Evolutionary conservation across 2,329 filamentous ascomycete genomes (phyloP).

Genomic region (Mollisia scopiformis): DNA sequence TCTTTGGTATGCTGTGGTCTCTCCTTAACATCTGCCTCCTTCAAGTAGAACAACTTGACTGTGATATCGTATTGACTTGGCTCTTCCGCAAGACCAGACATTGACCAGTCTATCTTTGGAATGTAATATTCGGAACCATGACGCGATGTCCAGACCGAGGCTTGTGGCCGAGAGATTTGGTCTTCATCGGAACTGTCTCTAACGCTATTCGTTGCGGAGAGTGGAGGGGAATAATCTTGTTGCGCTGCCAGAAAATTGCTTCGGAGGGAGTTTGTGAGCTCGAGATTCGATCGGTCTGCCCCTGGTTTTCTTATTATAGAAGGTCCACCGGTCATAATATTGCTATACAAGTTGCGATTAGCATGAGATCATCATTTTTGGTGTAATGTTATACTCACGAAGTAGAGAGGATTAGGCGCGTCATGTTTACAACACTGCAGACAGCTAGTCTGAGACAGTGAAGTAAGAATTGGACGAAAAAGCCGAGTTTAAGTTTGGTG

Average conservation of each 20-base stretch:
- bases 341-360: slow-evolving; percentile 28
- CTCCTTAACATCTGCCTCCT: slow-evolving; percentile 64
- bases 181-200: slow-evolving; percentile 36
- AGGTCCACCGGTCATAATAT: slow-evolving; percentile 72
- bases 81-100: slow-evolving; percentile 77
- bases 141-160: slow-evolving; percentile 68
- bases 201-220: slow-evolving; percentile 41
- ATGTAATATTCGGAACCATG: slow-evolving; percentile 69
- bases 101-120: slow-evolving; percentile 74
- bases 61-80: slow-evolving; percentile 89
- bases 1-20: slow-evolving; percentile 74
- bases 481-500: background rate
- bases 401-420: slow-evolving; percentile 84
- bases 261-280: slow-evolving; percentile 86
- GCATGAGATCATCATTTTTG: background rate
- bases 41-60: slow-evolving; percentile 92
- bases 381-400: slow-evolving; percentile 60
- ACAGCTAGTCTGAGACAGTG: background rate
- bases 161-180: slow-evolving; percentile 31
- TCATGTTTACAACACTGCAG: slow-evolving; percentile 47
- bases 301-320: slow-evolving; percentile 81
- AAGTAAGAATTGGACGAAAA: background rate
- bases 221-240: slow-evolving; percentile 53
- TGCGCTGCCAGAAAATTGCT: slow-evolving; percentile 80
- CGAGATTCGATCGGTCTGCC: slow-evolving; percentile 85